Evolutionary conservation across 768 basidiomycete genomes (phyloP).

Genomic region (Pleurotus sapidus): DNA sequence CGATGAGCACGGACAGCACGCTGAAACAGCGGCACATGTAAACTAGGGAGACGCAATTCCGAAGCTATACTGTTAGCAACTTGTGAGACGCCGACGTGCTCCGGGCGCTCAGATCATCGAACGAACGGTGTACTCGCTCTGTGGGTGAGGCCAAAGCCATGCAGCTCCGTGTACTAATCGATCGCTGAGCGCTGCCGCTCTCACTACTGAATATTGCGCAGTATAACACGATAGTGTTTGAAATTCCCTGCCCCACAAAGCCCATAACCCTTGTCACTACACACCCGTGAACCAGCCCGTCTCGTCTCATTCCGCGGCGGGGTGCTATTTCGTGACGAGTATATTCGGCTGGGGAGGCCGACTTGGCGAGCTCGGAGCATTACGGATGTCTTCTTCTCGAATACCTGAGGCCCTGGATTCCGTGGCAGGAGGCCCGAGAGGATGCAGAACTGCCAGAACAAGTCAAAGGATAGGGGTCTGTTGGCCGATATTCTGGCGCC

Average conservation of each 20-base stretch:
- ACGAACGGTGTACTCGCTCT: too few relatives aligned
- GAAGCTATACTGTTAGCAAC: too few relatives aligned
- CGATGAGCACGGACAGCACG: too few relatives aligned
- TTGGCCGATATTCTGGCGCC: slow-evolving; percentile 7
- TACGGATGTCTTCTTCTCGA: neutral
- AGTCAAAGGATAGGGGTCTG: slow-evolving; percentile 5
- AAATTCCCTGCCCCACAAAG: too few relatives aligned
- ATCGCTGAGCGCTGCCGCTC: too few relatives aligned
- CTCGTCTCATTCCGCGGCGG: neutral
- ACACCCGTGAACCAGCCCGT: slow-evolving; percentile 4
- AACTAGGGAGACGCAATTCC: too few relatives aligned
- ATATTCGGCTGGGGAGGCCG: neutral
- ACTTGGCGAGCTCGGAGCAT: neutral
- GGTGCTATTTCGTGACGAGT: neutral
- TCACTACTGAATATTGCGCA: neutral
- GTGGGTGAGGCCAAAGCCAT: too few relatives aligned
- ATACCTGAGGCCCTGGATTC: neutral
- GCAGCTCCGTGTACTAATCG: too few relatives aligned
- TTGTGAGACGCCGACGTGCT: too few relatives aligned
- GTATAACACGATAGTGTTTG: neutral
- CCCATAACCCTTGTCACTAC: slow-evolving; percentile 4
- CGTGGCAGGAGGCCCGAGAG: neutral
- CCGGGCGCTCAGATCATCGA: too few relatives aligned
- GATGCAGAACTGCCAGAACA: neutral
- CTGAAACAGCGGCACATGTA: too few relatives aligned